Evolutionary conservation across 306 rosid genomes (phyloP).

Genomic region (Prunus mume): DNA sequence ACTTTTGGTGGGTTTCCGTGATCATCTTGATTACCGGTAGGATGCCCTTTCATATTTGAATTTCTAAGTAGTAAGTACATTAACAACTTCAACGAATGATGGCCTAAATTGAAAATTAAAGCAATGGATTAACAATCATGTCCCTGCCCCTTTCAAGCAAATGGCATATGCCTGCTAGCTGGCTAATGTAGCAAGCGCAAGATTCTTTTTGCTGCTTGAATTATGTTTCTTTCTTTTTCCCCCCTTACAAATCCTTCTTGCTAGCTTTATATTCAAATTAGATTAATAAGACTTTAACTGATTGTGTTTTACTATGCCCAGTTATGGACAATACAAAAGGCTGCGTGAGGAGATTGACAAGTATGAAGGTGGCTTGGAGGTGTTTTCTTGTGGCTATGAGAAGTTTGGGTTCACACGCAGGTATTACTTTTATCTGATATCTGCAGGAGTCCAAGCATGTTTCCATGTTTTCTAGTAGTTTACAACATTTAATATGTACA

Average conservation of each 20-base stretch:
- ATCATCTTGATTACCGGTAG: conserved; percentile 94
- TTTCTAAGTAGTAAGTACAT: conserved; percentile 5
- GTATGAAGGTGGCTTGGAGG: conserved; percentile 91
- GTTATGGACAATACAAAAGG: conserved; percentile 73
- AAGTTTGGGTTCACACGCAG: conserved; percentile 87
- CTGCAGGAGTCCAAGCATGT: not conserved
- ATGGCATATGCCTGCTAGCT: not conserved
- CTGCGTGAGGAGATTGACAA: conserved; percentile 73
- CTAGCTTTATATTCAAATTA: not conserved
- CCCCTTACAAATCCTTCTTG: conserved; percentile 3
- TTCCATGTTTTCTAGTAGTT: not conserved
- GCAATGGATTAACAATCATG: not conserved
- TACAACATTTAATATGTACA: not conserved
- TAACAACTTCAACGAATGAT: conserved; percentile 18
- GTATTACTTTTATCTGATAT: conserved; percentile 35
- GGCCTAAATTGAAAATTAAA: conserved; percentile 2
- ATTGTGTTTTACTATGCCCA: conserved; percentile 33
- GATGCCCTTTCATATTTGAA: conserved; percentile 20
- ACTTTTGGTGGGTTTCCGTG: conserved; percentile 39
- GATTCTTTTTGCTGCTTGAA: not conserved
- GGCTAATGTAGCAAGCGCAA: not conserved
- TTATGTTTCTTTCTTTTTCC: not conserved
- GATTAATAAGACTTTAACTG: conserved; percentile 9
- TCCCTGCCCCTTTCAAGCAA: not conserved
- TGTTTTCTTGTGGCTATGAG: conserved; percentile 95